These are phyloP conservation scores for Chaetoscypha palmicola DNA, from an alignment of 2,329 filamentous ascomycete species.

Conservation along the genomic window DNA sequence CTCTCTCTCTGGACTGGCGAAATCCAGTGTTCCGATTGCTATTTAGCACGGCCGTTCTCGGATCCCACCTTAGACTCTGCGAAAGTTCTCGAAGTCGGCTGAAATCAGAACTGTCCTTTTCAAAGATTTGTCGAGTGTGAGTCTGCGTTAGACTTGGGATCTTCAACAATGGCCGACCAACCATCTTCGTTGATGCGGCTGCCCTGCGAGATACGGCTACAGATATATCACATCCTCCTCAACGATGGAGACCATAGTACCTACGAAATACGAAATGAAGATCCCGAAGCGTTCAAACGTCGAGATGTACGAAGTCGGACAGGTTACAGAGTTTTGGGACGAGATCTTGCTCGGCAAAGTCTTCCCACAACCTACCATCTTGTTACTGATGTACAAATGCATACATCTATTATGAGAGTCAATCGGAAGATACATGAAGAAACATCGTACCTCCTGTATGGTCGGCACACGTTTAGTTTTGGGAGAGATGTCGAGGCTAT, in stretches of 20 bases:
- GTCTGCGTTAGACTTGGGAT: too few relatives aligned
- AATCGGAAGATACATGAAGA: conserved; percentile 47
- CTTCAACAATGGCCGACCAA: conserved; percentile 10
- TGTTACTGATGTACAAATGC: conserved; percentile 35
- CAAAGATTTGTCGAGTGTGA: too few relatives aligned
- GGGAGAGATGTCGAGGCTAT: conserved; percentile 53
- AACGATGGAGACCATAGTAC: conserved; percentile 31
- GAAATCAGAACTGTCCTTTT: too few relatives aligned
- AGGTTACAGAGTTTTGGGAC: conserved; percentile 38
- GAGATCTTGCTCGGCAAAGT: conserved; percentile 35
- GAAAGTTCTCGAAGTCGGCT: too few relatives aligned
- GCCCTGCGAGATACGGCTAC: conserved; percentile 24
- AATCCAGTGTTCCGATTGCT: too few relatives aligned
- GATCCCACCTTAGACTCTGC: too few relatives aligned
- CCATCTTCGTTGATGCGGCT: conserved; percentile 20
- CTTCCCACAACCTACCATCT: conserved; percentile 50
- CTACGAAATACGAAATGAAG: conserved; percentile 36
- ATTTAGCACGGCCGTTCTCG: too few relatives aligned
- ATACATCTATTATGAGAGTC: conserved; percentile 40
- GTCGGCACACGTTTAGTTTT: conserved; percentile 51
- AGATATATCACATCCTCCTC: conserved; percentile 36
- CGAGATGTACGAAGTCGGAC: conserved; percentile 26
- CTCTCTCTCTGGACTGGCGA: too few relatives aligned
- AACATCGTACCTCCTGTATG: conserved; percentile 49
- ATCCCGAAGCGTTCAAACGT: conserved; percentile 21